Conservation (phyloP, 2,329 filamentous ascomycete species). For the Diaporthe velutina region DNA sequence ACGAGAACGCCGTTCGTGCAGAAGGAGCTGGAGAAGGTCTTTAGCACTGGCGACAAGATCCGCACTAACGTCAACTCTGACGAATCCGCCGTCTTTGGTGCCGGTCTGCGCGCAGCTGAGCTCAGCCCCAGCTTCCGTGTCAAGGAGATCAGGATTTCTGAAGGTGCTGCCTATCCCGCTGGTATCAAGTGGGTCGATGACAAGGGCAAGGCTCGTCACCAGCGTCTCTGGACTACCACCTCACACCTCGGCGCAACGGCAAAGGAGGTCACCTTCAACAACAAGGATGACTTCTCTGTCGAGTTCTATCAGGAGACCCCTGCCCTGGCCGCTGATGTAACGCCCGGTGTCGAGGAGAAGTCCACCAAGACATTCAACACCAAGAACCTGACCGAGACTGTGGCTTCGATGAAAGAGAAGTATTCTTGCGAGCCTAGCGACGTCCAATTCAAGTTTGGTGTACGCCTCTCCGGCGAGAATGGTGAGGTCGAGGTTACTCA, state of each 20-base stretch:
- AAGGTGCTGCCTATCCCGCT: slow-evolving; percentile 80
- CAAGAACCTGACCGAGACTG: slow-evolving; percentile 86
- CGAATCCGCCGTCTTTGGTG: slow-evolving; percentile 95
- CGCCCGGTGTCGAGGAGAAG: slow-evolving; percentile 63
- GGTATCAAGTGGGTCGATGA: slow-evolving; percentile 80
- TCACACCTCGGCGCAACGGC: slow-evolving; percentile 79
- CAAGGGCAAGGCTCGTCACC: slow-evolving; percentile 78
- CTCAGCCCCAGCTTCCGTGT: slow-evolving; percentile 96
- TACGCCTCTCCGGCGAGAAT: slow-evolving; percentile 78
- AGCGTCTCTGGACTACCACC: slow-evolving; percentile 85
- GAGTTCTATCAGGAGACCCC: slow-evolving; percentile 82
- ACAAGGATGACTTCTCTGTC: slow-evolving; percentile 84
- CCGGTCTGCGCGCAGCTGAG: slow-evolving; percentile 92
- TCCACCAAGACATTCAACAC: slow-evolving; percentile 78
- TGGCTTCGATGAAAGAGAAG: slow-evolving; percentile 82
- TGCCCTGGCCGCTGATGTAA: slow-evolving; percentile 53
- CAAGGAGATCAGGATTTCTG: slow-evolving; percentile 92
- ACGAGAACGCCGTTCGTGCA: slow-evolving; percentile 95
- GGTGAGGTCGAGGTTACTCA: slow-evolving; percentile 84
- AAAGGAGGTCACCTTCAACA: slow-evolving; percentile 90
- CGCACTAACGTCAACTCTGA: slow-evolving; percentile 97
- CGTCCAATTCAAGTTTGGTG: slow-evolving; percentile 83
- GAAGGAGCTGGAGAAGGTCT: slow-evolving; percentile 82
- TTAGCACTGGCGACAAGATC: slow-evolving; percentile 81
- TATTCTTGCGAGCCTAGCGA: slow-evolving; percentile 82